These are phyloP conservation scores for Paraphoma sp. DNA, from an alignment of 2,329 filamentous ascomycete genomes.

Conservation along the genomic window DNA sequence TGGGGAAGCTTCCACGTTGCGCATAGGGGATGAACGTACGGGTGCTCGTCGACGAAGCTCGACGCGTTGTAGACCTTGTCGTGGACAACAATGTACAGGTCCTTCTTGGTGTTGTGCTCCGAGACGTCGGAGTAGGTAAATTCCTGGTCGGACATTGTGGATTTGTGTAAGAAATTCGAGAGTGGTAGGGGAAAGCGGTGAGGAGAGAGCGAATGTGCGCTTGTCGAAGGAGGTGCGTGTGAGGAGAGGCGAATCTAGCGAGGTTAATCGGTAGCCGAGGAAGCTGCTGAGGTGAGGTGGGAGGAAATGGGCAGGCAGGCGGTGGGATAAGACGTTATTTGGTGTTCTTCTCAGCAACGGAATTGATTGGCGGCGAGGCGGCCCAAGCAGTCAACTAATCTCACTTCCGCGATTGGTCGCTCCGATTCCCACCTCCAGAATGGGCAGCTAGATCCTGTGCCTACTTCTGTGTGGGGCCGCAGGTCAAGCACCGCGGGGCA, in stretches of 20 bases:
- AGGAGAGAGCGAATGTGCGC: neutral
- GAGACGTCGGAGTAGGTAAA: constrained; percentile 51
- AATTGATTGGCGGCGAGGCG: neutral
- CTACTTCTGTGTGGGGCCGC: constrained; percentile 5
- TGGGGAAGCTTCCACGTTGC: neutral
- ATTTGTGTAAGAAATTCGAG: constrained; percentile 5
- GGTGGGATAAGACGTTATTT: constrained; percentile 17
- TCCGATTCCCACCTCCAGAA: constrained; percentile 8
- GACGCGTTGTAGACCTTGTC: constrained; percentile 94
- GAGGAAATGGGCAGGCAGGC: constrained; percentile 1
- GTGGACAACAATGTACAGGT: constrained; percentile 89
- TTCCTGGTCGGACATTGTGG: constrained; percentile 48
- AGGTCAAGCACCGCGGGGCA: neutral
- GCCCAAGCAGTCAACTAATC: constrained; percentile 18
- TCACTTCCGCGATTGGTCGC: constrained; percentile 20
- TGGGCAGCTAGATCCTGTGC: constrained; percentile 22
- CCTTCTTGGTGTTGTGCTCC: constrained; percentile 72
- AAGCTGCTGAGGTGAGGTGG: constrained; percentile 9
- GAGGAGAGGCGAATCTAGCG: neutral
- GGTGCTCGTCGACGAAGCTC: constrained; percentile 96
- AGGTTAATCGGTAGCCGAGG: constrained; percentile 3
- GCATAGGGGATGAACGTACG: constrained; percentile 61
- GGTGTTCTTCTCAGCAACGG: neutral
- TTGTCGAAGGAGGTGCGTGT: neutral
- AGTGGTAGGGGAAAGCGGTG: neutral